Conservation (phyloP, 1,284 basidiomycete genomes). For the Rugiboletus extremiorientalis region DNA sequence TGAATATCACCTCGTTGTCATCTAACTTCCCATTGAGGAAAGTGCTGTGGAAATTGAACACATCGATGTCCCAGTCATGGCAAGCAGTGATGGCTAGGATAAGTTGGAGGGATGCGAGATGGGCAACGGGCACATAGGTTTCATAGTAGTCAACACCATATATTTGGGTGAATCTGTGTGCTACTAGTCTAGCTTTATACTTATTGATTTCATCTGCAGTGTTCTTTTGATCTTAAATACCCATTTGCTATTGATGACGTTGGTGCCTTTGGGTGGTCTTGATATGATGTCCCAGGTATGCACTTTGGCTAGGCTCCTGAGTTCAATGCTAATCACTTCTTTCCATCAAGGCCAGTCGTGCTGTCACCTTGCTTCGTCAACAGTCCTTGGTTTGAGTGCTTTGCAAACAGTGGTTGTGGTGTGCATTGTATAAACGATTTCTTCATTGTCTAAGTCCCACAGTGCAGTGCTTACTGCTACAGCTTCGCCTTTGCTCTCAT, state of each 20-base stretch:
- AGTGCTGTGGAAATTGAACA: neutral
- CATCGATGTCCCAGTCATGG: neutral
- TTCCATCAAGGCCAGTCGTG: neutral
- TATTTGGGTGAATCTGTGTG: neutral
- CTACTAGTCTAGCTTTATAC: no score
- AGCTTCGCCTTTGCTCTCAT: neutral
- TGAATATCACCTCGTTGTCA: no score
- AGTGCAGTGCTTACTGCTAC: no score
- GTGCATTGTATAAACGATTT: neutral
- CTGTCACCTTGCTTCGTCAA: neutral
- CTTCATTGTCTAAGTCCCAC: no score
- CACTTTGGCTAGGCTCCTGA: neutral
- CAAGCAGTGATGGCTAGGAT: neutral
- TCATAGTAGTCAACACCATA: neutral
- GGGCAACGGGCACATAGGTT: neutral
- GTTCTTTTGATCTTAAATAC: conserved; percentile 4
- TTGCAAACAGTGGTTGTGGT: neutral
- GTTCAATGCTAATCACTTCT: neutral
- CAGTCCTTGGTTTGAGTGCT: neutral
- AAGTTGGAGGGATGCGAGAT: neutral
- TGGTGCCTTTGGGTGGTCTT: neutral
- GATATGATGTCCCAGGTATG: neutral
- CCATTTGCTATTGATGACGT: neutral
- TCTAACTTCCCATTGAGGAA: no score
- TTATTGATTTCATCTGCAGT: neutral